Base-by-base conservation (phyloP, 805 yeast genomes). In the Allodekkera sacchari region DNA sequence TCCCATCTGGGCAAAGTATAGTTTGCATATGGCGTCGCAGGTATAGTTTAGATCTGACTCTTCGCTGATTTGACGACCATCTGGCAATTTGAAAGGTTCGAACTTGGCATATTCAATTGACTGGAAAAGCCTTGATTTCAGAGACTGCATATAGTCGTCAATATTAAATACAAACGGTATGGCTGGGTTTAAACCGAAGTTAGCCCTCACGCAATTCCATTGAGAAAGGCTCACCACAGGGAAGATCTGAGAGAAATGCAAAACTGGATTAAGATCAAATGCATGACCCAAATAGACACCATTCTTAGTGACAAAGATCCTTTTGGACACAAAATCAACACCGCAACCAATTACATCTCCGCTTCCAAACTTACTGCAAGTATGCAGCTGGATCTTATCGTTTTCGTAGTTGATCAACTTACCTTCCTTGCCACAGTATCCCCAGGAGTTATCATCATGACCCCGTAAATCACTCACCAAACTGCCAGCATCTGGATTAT, bases 341-440 rank as follows among this genome's bases (percentile, higher is more conserved):
- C 96, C 96, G 53, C 88, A 80, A 0, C 96, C 96, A 39, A 88
- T 66, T 3, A 71, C 62, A 53, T 85, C 95, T 15, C 68, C 68
- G 22, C 57, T 48, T 0, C 76, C 71, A 50, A 69, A 77, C 19
- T 50, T 56, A 25, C 67, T 64, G 2, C 64, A 63, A 31, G 59
- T 64, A 16, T 54, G 59, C 26, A 58, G 59, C 11, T 61, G 54
- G 3, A 36, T 27, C 25, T 59, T 50, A 9, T 61, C 59, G 16
- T 45, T 44, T 28, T 62, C 65, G 31, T 61, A 52, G 16, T 59
- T 52, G 20, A 50, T 47, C 10, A 62, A 54, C 15, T 54, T 48
- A 0, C 78, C 80, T 31, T 68, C 72, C 37, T 60, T 67, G 5
- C 77, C 71, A 42, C 64, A 71, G 43, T 66, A 68, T 0, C 74